phyloP scores from a whole-genome alignment of 306 rosid genomes.

The Malus sylvestris region DNA sequence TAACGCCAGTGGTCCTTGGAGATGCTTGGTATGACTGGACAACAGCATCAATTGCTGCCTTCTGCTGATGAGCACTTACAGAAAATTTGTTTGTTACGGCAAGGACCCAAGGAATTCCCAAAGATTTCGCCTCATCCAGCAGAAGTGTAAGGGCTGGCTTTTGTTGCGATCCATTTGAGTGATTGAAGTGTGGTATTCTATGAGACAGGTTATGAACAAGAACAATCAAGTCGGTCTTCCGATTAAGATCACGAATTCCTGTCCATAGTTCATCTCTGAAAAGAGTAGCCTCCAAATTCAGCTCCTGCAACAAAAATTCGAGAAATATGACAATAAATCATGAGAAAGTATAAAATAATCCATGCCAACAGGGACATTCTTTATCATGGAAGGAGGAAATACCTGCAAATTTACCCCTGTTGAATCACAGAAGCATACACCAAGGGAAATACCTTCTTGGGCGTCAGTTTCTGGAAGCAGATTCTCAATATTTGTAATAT shows the following conservation, averaged over 20 bases:
- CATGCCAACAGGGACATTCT: not conserved
- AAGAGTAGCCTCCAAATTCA: constrained; percentile 53
- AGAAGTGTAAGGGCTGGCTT: constrained; percentile 75
- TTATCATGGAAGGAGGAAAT: not conserved
- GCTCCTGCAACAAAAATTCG: constrained; percentile 44
- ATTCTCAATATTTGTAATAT: constrained; percentile 45
- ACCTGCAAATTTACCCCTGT: constrained; percentile 87
- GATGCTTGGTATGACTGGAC: constrained; percentile 69
- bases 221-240: constrained; percentile 79
- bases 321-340: not conserved
- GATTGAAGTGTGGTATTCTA: constrained; percentile 62
- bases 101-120: constrained; percentile 97
- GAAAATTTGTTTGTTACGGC: constrained; percentile 94
- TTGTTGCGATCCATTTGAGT: constrained; percentile 47
- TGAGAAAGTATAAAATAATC: not conserved
- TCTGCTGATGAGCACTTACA: constrained; percentile 91
- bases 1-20: constrained; percentile 55
- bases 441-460: constrained; percentile 69
- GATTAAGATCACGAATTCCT: constrained; percentile 79
- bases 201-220: constrained; percentile 93
- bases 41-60: constrained; percentile 67
- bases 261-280: constrained; percentile 80
- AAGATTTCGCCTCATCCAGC: constrained; percentile 89
- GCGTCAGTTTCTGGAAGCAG: constrained; percentile 47
- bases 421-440: constrained; percentile 77